Conservation (phyloP, 805 yeast genomes). For the Pichia insulana region DNA sequence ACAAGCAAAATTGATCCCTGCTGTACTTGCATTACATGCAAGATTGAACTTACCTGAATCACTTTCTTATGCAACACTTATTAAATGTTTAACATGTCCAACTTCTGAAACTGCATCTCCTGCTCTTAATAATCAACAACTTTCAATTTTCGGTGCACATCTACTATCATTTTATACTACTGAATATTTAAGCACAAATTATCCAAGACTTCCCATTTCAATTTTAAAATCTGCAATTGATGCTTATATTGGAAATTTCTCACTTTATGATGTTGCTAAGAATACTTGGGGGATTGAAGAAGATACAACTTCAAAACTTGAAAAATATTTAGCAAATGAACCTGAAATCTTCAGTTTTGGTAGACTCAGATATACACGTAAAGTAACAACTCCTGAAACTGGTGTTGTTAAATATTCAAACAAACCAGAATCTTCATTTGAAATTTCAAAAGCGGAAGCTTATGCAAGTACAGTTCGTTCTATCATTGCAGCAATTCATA, state of each 20-base stretch:
- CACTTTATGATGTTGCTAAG: constrained; percentile 59
- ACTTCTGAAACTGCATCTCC: constrained; percentile 35
- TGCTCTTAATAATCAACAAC: constrained; percentile 54
- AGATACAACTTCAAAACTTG: constrained; percentile 55
- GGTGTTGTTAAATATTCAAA: constrained; percentile 31
- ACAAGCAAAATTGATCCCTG: constrained; percentile 52
- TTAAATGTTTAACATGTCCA: constrained; percentile 66
- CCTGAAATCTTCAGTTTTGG: constrained; percentile 63
- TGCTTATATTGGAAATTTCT: constrained; percentile 59
- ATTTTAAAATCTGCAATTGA: constrained; percentile 70
- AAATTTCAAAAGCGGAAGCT: constrained; percentile 29
- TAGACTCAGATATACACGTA: constrained; percentile 42
- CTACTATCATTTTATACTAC: constrained; percentile 67
- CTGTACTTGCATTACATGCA: constrained; percentile 69
- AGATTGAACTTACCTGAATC: constrained; percentile 57
- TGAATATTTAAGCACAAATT: constrained; percentile 62
- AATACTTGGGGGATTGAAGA: constrained; percentile 80
- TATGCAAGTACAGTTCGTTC: constrained; percentile 72
- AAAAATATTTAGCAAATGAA: constrained; percentile 61
- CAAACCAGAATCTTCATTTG: constrained; percentile 25
- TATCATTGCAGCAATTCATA: constrained; percentile 72
- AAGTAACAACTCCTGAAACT: constrained; percentile 43
- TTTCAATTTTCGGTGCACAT: constrained; percentile 75
- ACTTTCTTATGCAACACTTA: constrained; percentile 58
- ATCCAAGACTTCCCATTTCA: constrained; percentile 84